phyloP scores from a whole-genome alignment of 2,329 filamentous ascomycete species.

The Microcera coccophila region DNA sequence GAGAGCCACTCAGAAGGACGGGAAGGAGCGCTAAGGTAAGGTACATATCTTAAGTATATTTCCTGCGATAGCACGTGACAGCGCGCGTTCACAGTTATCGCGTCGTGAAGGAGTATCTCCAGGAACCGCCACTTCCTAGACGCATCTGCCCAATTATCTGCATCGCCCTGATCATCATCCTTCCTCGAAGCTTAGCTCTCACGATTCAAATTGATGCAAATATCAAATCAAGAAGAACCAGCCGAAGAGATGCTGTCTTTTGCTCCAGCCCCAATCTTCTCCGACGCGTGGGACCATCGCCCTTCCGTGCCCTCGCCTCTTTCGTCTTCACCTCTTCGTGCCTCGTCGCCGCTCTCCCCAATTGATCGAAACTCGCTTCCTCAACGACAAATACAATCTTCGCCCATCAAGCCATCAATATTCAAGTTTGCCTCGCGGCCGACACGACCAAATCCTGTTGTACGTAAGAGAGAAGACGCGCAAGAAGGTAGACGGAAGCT shows the following conservation, averaged over 20 bases:
- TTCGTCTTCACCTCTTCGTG: conserved; percentile 56
- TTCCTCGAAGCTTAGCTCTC: neutral
- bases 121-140: conserved; percentile 22
- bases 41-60: conserved; percentile 1
- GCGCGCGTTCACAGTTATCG: no score
- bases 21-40: neutral
- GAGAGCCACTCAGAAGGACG: conserved; percentile 6
- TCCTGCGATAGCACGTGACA: conserved; percentile 27
- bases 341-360: conserved; percentile 45
- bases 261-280: conserved; percentile 41
- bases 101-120: no score
- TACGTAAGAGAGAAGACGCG: conserved; percentile 57
- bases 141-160: conserved; percentile 3
- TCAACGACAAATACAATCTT: conserved; percentile 44
- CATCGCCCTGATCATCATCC: conserved; percentile 4
- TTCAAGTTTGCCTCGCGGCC: conserved; percentile 53
- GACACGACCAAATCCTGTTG: conserved; percentile 59
- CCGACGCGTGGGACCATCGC: conserved; percentile 42
- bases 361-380: conserved; percentile 40
- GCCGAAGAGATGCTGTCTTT: conserved; percentile 40
- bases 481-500: conserved; percentile 62
- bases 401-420: conserved; percentile 38
- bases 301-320: conserved; percentile 53
- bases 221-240: conserved; percentile 28
- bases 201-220: conserved; percentile 28